Percentiles rank a stretch among this genome's conserved stretches.
Evolutionary conservation across 176 grass and related monocot species (phyloP).

Genomic region (Leersia perrieri): DNA sequence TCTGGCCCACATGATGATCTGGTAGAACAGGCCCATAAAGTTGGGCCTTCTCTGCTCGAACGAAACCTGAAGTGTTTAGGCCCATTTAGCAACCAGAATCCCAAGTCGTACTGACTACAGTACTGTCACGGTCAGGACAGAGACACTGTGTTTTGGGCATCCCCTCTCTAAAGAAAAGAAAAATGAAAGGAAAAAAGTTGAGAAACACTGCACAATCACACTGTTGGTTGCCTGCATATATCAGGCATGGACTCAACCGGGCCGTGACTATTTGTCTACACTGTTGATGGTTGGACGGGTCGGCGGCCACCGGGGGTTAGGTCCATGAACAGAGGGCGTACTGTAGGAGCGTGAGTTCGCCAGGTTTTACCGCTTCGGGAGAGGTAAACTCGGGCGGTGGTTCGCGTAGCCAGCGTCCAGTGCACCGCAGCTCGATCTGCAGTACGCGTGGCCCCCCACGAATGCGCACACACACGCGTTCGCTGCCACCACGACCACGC

Average conservation of each 20-base stretch:
- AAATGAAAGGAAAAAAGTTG: neutral
- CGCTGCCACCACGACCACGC: too few species aligned
- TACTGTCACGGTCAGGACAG: too few species aligned
- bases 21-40: neutral
- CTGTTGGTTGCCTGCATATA: neutral
- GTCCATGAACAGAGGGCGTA: neutral
- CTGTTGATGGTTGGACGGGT: conserved; percentile 7
- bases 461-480: too few species aligned
- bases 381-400: neutral
- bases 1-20: neutral
- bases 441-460: too few species aligned
- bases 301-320: neutral
- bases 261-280: neutral
- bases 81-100: too few species aligned
- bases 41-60: too few species aligned
- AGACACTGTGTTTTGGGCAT: neutral
- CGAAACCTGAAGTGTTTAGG: too few species aligned
- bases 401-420: too few species aligned
- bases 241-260: neutral
- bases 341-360: neutral
- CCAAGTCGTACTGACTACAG: too few species aligned
- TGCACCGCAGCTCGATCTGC: too few species aligned
- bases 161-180: neutral
- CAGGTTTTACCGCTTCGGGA: neutral
- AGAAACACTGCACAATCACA: neutral